Evolutionary conservation across 371 early-diverging fungal genomes (phyloP).

Genomic region (Lichtheimia hyalospora): DNA sequence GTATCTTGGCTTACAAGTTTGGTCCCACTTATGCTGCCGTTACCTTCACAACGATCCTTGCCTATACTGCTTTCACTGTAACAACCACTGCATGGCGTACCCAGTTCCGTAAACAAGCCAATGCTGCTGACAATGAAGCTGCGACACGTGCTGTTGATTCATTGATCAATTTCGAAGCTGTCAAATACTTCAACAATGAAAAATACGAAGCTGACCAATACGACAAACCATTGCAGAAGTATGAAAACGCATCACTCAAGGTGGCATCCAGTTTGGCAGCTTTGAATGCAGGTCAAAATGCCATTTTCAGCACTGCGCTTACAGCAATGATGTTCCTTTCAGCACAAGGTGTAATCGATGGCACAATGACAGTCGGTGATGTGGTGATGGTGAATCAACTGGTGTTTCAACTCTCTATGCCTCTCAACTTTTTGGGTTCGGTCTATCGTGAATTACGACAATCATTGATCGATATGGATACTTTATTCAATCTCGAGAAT

Average conservation of each 20-base stretch:
- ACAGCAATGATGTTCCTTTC: conserved; percentile 94
- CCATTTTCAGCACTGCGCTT: conserved; percentile 87
- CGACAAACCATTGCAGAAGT: conserved; percentile 81
- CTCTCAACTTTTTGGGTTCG: conserved; percentile 96
- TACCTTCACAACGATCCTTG: conserved; percentile 80
- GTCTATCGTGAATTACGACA: conserved; percentile 95
- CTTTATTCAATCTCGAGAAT: conserved; percentile 83
- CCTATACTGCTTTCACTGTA: conserved; percentile 89
- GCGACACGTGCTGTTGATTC: conserved; percentile 92
- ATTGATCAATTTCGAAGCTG: conserved; percentile 92
- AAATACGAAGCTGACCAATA: conserved; percentile 84
- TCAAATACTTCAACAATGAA: conserved; percentile 95
- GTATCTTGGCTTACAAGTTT: conserved; percentile 87
- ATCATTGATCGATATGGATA: conserved; percentile 94
- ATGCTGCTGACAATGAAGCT: conserved; percentile 92
- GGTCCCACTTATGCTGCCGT: conserved; percentile 85
- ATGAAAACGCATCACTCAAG: conserved; percentile 89
- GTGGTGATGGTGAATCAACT: conserved; percentile 96
- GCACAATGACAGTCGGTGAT: conserved; percentile 92
- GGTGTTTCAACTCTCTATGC: conserved; percentile 91
- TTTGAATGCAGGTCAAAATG: conserved; percentile 93
- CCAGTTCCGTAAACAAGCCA: conserved; percentile 87
- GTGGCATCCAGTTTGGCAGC: conserved; percentile 85
- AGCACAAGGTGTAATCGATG: conserved; percentile 80
- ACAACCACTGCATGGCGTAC: conserved; percentile 85